phyloP scores from a whole-genome alignment of 305 asterid species.

The Solanum hybrid region DNA sequence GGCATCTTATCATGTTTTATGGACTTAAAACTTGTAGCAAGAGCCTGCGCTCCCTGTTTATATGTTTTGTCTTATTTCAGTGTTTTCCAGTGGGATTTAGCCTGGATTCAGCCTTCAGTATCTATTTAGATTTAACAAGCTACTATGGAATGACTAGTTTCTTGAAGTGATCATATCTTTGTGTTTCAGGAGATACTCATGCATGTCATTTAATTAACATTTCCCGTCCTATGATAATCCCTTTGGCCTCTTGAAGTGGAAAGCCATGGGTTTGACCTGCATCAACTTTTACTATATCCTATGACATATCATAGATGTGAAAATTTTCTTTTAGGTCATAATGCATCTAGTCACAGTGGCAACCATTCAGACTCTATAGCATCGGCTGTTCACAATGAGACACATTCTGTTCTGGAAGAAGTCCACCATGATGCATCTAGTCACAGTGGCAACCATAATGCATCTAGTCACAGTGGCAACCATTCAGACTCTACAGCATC shows the following conservation, averaged over 20 bases:
- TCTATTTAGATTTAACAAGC: background rate
- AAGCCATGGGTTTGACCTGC: background rate
- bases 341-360: constrained; percentile 30
- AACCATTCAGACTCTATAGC: constrained; percentile 29
- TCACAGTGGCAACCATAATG: constrained; percentile 12
- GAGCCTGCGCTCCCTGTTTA: background rate
- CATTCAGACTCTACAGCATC: constrained; percentile 24
- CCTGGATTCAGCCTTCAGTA: background rate
- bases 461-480: constrained; percentile 33
- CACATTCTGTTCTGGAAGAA: constrained; percentile 30
- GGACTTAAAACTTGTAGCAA: background rate
- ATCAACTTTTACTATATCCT: background rate
- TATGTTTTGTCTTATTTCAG: background rate
- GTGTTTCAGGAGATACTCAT: background rate
- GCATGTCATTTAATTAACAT: background rate
- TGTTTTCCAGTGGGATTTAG: background rate
- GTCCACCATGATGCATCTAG: constrained; percentile 17
- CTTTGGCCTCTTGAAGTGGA: background rate
- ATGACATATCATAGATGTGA: background rate
- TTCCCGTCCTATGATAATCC: background rate
- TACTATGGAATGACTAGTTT: background rate
- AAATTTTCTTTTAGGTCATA: constrained; percentile 25
- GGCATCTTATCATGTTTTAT: background rate
- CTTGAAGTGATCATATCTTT: background rate
- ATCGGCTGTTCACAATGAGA: constrained; percentile 27